These are phyloP conservation scores for Zoysia pacifica DNA, from an alignment of 176 grass and related monocot genomes.

Conservation along the genomic window DNA sequence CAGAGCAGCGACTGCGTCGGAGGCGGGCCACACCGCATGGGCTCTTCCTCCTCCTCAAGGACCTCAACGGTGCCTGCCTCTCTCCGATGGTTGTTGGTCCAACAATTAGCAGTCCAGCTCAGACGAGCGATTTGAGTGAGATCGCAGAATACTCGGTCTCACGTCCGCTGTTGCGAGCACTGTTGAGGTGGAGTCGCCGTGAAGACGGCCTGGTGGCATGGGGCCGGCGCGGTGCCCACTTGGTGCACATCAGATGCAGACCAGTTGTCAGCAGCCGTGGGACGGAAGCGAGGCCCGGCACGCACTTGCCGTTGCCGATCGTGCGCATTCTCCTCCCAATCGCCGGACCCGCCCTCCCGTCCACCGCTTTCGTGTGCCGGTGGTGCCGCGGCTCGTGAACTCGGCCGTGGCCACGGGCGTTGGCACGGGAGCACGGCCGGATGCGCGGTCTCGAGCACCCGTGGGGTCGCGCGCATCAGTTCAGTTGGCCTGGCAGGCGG, in stretches of 20 bases:
- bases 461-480: neutral
- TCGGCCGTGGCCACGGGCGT: neutral
- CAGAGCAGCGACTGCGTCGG: neutral
- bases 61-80: too few relatives aligned
- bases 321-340: too few relatives aligned
- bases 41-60: too few relatives aligned
- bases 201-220: neutral
- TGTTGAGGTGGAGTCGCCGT: neutral
- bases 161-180: neutral
- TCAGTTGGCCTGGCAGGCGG: neutral
- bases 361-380: neutral
- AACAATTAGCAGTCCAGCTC: constrained; percentile 17
- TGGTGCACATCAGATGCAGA: neutral
- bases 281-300: constrained; percentile 11
- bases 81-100: neutral
- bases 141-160: neutral
- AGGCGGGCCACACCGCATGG: too few relatives aligned
- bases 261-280: constrained; percentile 6
- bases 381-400: neutral
- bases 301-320: neutral
- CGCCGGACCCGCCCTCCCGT: too few relatives aligned
- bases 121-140: neutral
- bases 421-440: constrained; percentile 18
- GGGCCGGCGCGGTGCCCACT: neutral
- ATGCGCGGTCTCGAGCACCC: neutral